A percentile compares a stretch with the other conserved stretches of the same genome.
Conservation (phyloP, 441 rosid genomes). For the Gossypium gossypioides region DNA sequence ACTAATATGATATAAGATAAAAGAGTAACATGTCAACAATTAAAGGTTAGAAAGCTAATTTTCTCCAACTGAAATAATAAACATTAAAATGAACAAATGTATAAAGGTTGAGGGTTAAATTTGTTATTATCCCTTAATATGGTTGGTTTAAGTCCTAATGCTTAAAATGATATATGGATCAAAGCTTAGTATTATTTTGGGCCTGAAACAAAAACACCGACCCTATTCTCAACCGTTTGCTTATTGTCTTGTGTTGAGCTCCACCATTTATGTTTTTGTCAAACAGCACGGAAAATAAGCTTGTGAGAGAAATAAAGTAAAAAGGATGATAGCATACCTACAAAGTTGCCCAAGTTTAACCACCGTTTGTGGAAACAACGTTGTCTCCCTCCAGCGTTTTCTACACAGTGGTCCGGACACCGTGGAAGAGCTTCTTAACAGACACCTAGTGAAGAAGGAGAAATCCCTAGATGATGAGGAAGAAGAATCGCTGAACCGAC, state of each 20-base stretch:
- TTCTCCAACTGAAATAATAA: too few species aligned
- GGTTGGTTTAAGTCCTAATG: too few species aligned
- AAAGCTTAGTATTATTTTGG: too few species aligned
- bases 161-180: too few species aligned
- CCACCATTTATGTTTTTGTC: neutral
- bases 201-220: neutral
- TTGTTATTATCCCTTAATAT: too few species aligned
- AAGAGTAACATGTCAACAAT: too few species aligned
- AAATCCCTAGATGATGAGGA: slow-evolving; percentile 47
- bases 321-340: slow-evolving; percentile 26
- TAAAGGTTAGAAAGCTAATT: too few species aligned
- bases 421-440: slow-evolving; percentile 63
- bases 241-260: neutral
- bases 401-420: slow-evolving; percentile 75
- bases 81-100: too few species aligned
- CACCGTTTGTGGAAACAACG: neutral
- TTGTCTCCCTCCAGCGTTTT: slow-evolving; percentile 16
- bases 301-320: neutral
- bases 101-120: too few species aligned
- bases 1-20: too few species aligned
- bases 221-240: neutral
- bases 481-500: slow-evolving; percentile 45
- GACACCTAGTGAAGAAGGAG: slow-evolving; percentile 61
- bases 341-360: slow-evolving; percentile 37
- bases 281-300: neutral